A percentile compares a stretch with the other conserved stretches of the same genome.
These are phyloP conservation scores for Populus hybrid DNA, from an alignment of 441 rosid genomes.

Conservation along the genomic window DNA sequence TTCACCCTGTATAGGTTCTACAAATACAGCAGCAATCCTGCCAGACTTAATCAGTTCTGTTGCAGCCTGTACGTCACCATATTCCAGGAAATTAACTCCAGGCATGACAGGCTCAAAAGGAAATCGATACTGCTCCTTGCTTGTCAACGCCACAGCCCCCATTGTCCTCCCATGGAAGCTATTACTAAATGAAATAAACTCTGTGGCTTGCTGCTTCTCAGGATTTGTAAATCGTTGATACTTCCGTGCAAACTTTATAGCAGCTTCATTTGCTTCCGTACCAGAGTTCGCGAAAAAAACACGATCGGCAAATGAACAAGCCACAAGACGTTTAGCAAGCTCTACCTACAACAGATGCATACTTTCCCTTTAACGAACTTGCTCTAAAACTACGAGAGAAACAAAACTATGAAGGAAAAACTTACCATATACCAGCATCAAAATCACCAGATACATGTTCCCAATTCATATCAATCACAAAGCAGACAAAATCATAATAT, in stretches of 20 bases:
- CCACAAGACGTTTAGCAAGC: slow-evolving; percentile 75
- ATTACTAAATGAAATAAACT: slow-evolving; percentile 67
- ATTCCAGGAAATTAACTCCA: slow-evolving; percentile 83
- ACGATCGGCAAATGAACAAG: slow-evolving; percentile 70
- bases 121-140: slow-evolving; percentile 75
- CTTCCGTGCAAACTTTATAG: slow-evolving; percentile 87
- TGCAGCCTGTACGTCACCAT: slow-evolving; percentile 59
- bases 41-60: neutral
- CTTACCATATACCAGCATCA: neutral
- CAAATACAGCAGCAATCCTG: slow-evolving; percentile 81
- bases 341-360: slow-evolving; percentile 45
- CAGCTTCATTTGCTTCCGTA: slow-evolving; percentile 96
- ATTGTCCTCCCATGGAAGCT: slow-evolving; percentile 22
- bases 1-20: slow-evolving; percentile 95
- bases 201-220: slow-evolving; percentile 45
- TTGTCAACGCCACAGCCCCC: slow-evolving; percentile 64
- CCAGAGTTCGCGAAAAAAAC: slow-evolving; percentile 89
- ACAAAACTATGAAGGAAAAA: neutral
- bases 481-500: neutral
- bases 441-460: neutral
- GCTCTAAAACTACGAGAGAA: neutral
- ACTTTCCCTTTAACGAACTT: neutral
- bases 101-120: slow-evolving; percentile 99
- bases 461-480: neutral
- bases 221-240: slow-evolving; percentile 64